Evolutionary conservation across 192 early-diverging fungal genomes (phyloP).

Genomic region (Entomortierella lignicola): DNA sequence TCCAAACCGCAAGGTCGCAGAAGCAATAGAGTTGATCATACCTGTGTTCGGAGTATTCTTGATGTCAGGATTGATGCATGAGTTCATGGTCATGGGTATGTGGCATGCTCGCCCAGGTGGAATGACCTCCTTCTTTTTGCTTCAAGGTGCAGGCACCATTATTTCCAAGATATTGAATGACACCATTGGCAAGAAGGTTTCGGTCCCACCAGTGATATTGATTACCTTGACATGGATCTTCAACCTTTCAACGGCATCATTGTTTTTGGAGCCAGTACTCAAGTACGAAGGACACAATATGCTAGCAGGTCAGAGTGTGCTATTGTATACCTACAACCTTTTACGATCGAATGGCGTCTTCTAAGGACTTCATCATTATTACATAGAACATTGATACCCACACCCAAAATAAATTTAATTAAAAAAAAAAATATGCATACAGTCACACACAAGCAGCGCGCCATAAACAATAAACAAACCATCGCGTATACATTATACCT

Average conservation of each 20-base stretch:
- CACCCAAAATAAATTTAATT: background rate
- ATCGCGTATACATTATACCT: background rate
- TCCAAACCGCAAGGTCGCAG: constrained; percentile 3
- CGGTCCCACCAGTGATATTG: constrained; percentile 25
- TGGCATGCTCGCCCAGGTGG: constrained; percentile 26
- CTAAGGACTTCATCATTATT: background rate
- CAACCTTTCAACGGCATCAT: constrained; percentile 23
- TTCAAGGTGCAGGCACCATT: constrained; percentile 44
- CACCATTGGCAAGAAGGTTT: constrained; percentile 29
- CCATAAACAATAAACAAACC: background rate
- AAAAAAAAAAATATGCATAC: background rate
- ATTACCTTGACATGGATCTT: constrained; percentile 43
- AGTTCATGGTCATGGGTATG: constrained; percentile 38
- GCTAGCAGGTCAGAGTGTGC: constrained; percentile 29
- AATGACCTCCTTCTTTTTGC: constrained; percentile 43
- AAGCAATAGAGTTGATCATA: constrained; percentile 17
- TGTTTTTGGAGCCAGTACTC: constrained; percentile 47
- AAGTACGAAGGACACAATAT: constrained; percentile 38
- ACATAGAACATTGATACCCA: no score
- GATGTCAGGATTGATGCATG: constrained; percentile 53
- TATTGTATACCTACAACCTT: constrained; percentile 32
- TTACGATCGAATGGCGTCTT: constrained; percentile 42
- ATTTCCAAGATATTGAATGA: constrained; percentile 29
- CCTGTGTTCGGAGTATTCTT: constrained; percentile 50
- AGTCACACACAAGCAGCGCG: background rate